Evolutionary conservation across 306 rosid species (phyloP), one percentile per base, ranked within the genome.

Genomic region (Sesbania bispinosa): DNA sequence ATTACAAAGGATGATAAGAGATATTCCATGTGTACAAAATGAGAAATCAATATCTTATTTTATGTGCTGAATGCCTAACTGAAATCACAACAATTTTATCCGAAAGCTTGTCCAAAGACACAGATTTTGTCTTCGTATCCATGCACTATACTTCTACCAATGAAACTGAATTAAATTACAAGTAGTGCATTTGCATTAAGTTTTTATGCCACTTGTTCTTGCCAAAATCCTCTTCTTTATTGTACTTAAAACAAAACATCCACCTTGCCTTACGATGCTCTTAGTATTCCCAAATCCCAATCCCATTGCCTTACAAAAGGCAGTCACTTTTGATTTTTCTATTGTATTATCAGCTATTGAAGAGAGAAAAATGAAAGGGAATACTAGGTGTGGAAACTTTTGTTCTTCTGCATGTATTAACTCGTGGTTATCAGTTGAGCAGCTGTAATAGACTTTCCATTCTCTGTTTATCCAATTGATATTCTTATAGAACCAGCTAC

Each of bases 401-500:
- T 45, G 29, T 45, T 65, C 3, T 65, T 65, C 10, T 65, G 10
- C 16, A 5, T 45, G 69, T 11, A 36, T 60, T 77, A 62, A 51
- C 32, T 24, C 41, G 18, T 39, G 38, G 24, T 53, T 62, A 38
- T 45, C 46, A 6, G 32, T 47, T 70, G 46, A 58, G 38, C 47
- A 10, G 2, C 11, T 65, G 38, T 21, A 19, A 41, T 81, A 23
- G 59, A 72, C 27, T 50, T 63, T 4, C 2, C 8, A 16, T 33
- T 30, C 21, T 23, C 51, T 33, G 45, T 23, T 19, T 53, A 50
- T 63, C 20, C 61, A 52, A 61, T 52, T 24, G 67, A 24, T 62
- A 10, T 41, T 45, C 27, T 78, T 30, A 30, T 30, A 38, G 45
- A 61, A 55, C 74, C 29, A 41, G 51, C 73, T 77, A 4, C 61